A percentile compares a stretch with the other conserved stretches of the same genome.
phyloP scores from a whole-genome alignment of 225 moss, liverwort and hornwort genomes.

The Pleurozium schreberi region DNA sequence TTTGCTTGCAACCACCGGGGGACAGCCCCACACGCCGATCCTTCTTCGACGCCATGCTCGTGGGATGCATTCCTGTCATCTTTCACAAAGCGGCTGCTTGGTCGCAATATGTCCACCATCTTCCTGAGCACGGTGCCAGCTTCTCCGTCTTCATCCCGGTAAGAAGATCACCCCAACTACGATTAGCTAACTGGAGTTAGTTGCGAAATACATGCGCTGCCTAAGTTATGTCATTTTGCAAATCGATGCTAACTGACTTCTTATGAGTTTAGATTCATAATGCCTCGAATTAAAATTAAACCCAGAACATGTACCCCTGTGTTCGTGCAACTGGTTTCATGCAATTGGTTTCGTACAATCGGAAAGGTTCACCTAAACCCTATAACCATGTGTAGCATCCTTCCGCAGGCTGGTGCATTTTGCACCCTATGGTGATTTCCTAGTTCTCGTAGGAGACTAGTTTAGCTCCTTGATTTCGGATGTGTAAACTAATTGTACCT shows the following conservation, averaged over 20 bases:
- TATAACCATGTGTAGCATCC: background rate
- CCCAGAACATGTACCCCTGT: background rate
- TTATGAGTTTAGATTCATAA: too few species aligned
- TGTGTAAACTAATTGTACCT: background rate
- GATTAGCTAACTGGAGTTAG: background rate
- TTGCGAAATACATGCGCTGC: background rate
- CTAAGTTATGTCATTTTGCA: background rate
- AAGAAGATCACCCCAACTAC: background rate
- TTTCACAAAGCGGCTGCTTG: slow-evolving; percentile 58
- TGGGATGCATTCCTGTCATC: slow-evolving; percentile 73
- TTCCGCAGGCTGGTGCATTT: background rate
- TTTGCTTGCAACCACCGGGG: slow-evolving; percentile 76
- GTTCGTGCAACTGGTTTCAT: background rate
- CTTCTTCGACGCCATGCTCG: slow-evolving; percentile 68
- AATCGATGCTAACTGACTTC: background rate
- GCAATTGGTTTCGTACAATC: background rate
- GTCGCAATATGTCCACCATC: slow-evolving; percentile 64
- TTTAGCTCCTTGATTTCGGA: background rate
- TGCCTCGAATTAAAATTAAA: background rate
- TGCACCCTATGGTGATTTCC: background rate
- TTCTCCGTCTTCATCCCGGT: slow-evolving; percentile 57
- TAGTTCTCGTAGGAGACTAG: background rate
- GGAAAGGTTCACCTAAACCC: background rate
- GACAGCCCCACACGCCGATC: slow-evolving; percentile 76
- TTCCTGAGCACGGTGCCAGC: slow-evolving; percentile 46